Evolutionary conservation across 306 rosid genomes (phyloP).

Genomic region (Dryas alaskensis): DNA sequence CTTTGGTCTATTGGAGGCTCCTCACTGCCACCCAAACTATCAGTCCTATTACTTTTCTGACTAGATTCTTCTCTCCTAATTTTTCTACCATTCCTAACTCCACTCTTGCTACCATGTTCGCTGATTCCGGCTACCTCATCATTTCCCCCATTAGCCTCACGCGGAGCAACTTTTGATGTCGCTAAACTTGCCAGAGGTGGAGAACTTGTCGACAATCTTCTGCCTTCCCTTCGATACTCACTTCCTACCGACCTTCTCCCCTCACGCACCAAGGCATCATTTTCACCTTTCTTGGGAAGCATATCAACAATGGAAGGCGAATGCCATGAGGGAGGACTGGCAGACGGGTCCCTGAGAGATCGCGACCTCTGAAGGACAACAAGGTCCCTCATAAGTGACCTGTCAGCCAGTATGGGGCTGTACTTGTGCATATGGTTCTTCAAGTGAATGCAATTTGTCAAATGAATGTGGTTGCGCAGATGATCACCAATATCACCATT

Average conservation of each 20-base stretch:
- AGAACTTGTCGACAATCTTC: slow-evolving; percentile 64
- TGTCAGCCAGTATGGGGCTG: slow-evolving; percentile 82
- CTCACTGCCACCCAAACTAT: slow-evolving; percentile 48
- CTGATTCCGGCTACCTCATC: slow-evolving; percentile 45
- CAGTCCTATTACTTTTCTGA: slow-evolving; percentile 61
- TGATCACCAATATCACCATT: slow-evolving; percentile 96
- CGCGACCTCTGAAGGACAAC: slow-evolving; percentile 87
- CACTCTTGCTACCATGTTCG: slow-evolving; percentile 61
- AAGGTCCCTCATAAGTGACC: slow-evolving; percentile 91
- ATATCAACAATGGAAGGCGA: slow-evolving; percentile 77
- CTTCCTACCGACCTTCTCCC: slow-evolving; percentile 75
- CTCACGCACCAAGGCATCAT: slow-evolving; percentile 52
- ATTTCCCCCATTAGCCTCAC: slow-evolving; percentile 48
- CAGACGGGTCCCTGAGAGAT: slow-evolving; percentile 94
- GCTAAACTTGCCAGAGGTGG: slow-evolving; percentile 58
- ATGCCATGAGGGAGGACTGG: slow-evolving; percentile 94
- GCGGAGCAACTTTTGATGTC: slow-evolving; percentile 70
- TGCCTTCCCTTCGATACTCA: slow-evolving; percentile 64
- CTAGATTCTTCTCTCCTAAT: slow-evolving; percentile 72
- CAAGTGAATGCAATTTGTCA: slow-evolving; percentile 97
- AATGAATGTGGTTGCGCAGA: slow-evolving; percentile 92
- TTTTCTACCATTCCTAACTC: slow-evolving; percentile 56
- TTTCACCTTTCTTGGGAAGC: slow-evolving; percentile 65
- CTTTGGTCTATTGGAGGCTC: slow-evolving; percentile 49
- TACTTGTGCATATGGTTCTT: slow-evolving; percentile 99